Evolutionary conservation across 352 stramenopile genomes (phyloP), one percentile per base, ranked within the genome.

Genomic region (Globisporangium barbulae): DNA sequence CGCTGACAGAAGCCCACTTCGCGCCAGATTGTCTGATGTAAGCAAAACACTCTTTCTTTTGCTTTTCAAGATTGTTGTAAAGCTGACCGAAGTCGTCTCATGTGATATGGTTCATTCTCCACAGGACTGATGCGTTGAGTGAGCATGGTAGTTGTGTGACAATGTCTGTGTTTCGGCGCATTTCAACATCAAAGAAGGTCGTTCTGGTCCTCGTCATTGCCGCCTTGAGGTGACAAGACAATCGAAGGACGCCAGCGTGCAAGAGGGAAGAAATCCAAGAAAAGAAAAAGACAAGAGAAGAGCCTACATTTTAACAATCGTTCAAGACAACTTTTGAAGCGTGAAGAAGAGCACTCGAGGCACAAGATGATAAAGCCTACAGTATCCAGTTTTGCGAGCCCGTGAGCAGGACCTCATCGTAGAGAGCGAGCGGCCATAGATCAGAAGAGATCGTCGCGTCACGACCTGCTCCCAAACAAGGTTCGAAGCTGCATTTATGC

Each of bases 21-120:
- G 42, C 42, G 25, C 28, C 17, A 31, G 42, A 53, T 33, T 54
- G 22, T 62, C 25, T 1, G 56, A 62, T 19, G 56, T 62, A 54
- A 33, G 28, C 5, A 8, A 22, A 9, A 2, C n/a, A 5, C 3
- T 39, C 28, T 41, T 39, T 22, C 19, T 54, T 22, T 37, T 19
- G 3, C 19, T 17, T 25, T 22, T 31, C 6, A 9, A 22, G n/a
- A n/a, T 31, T 12, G 28, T 33, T 21, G 12, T 45, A 12, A 25
- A 12, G 41, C 42, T 42, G n/a, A 49, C 25, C 15, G 9, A 41
- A 41, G 15, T 7, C 0, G 6, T 19, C 9, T 39, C 33, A 21
- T 21, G 19, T 17, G 3, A 13, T 56, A n/a, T 13, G 3, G 0
- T 41, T 21, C 15, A 41, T 28, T 41, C 2, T 15, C 9, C 33